Percentiles rank a stretch among this genome's conserved stretches.
phyloP scores from a whole-genome alignment of 345 rosid genomes.

The Leavenworthia alabamica region DNA sequence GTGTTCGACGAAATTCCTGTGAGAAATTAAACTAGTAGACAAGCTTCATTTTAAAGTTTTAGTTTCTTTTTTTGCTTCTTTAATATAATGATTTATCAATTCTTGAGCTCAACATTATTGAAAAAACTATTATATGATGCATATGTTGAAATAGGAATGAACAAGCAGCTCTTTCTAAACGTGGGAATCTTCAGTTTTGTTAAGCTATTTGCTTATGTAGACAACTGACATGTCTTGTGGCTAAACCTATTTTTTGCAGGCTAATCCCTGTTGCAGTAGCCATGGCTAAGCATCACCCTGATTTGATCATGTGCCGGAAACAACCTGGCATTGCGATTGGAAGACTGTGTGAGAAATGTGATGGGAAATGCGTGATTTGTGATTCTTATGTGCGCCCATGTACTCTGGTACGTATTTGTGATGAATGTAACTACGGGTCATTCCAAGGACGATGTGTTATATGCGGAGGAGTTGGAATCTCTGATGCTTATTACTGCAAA shows the following conservation, averaged over 20 bases:
- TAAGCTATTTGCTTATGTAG: neutral
- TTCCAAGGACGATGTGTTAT: conserved; percentile 68
- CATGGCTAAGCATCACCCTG: conserved; percentile 77
- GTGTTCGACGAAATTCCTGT: conserved; percentile 25
- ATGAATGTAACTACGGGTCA: conserved; percentile 69
- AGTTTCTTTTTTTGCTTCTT: neutral
- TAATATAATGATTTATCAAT: neutral
- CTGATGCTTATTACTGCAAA: conserved; percentile 67
- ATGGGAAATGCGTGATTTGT: conserved; percentile 64
- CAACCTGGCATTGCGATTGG: conserved; percentile 72
- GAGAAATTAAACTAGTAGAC: neutral
- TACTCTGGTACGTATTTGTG: conserved; percentile 61
- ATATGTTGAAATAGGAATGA: neutral
- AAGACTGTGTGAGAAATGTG: conserved; percentile 53
- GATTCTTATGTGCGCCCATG: conserved; percentile 65
- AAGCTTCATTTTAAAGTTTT: neutral
- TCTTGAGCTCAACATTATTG: neutral
- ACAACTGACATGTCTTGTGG: neutral
- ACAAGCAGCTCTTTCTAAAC: neutral
- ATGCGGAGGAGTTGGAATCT: conserved; percentile 64
- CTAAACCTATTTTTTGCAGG: neutral
- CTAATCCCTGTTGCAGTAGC: neutral
- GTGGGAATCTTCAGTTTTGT: neutral
- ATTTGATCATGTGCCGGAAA: conserved; percentile 67
- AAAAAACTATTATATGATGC: neutral